Evolutionary conservation across 495 filamentous ascomycete genomes (phyloP).

Genomic region (Trichodelitschia bisporula): DNA sequence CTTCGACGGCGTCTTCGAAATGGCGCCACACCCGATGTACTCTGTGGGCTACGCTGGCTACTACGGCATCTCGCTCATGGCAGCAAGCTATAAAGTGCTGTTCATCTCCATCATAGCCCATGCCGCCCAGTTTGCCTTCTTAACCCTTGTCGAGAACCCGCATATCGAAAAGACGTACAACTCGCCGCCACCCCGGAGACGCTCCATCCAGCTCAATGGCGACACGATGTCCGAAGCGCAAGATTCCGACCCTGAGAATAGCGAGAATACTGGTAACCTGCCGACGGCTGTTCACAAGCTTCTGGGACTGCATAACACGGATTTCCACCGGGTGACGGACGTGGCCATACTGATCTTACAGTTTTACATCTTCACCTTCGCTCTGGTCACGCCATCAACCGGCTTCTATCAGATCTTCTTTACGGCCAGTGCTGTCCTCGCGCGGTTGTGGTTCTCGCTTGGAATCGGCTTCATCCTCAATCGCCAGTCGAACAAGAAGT

Average conservation of each 20-base stretch:
- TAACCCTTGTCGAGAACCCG: conserved; percentile 75
- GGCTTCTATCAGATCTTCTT: conserved; percentile 50
- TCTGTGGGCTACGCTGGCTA: conserved; percentile 95
- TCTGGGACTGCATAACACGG: conserved; percentile 57
- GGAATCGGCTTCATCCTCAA: conserved; percentile 70
- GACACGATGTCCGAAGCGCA: conserved; percentile 1
- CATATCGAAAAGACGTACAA: conserved; percentile 99
- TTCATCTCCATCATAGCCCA: conserved; percentile 92
- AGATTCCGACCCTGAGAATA: neutral
- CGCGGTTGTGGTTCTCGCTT: conserved; percentile 82
- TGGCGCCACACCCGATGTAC: conserved; percentile 99
- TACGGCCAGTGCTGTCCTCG: conserved; percentile 49
- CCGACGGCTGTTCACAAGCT: conserved; percentile 57
- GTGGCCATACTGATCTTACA: conserved; percentile 50
- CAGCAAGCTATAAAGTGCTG: conserved; percentile 87
- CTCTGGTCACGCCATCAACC: conserved; percentile 55
- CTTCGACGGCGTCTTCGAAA: conserved; percentile 96
- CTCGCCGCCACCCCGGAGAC: conserved; percentile 44
- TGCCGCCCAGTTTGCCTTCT: conserved; percentile 81
- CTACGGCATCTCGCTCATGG: conserved; percentile 97
- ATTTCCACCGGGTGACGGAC: conserved; percentile 60
- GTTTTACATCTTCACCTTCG: conserved; percentile 44
- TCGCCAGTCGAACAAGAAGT: conserved; percentile 66
- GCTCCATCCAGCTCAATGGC: conserved; percentile 7
- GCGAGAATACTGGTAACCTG: conserved; percentile 15